A percentile compares a stretch with the other conserved stretches of the same genome.
Evolutionary conservation across 257 asterid species (phyloP).

Genomic region (Solanum gracilifrons): DNA sequence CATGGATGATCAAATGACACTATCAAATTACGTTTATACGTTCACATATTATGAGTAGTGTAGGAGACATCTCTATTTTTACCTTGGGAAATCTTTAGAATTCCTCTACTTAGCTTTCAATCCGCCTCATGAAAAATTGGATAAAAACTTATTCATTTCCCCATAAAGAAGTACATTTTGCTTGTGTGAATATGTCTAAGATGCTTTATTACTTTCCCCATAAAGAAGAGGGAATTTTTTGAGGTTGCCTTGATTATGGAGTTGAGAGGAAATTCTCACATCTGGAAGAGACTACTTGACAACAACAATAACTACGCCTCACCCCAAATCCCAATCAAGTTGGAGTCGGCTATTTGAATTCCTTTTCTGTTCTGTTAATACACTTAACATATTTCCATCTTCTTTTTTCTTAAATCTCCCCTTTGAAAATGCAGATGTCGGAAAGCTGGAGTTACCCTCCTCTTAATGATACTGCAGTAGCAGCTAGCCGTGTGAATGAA

Average conservation of each 20-base stretch:
- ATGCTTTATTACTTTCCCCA: neutral
- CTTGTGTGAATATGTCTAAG: neutral
- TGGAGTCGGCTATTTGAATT: neutral
- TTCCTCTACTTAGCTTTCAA: neutral
- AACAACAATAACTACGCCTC: neutral
- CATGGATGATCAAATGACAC: neutral
- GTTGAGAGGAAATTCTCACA: neutral
- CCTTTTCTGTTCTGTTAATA: neutral
- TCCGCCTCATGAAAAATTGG: neutral
- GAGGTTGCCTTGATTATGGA: neutral
- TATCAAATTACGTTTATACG: neutral
- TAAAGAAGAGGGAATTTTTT: neutral
- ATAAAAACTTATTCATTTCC: neutral
- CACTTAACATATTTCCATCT: neutral
- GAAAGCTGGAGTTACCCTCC: conserved; percentile 98
- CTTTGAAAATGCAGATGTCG: conserved; percentile 48
- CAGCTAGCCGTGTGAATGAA: conserved; percentile 66
- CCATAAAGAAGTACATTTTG: neutral
- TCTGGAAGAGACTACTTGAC: neutral
- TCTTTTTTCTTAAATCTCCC: neutral
- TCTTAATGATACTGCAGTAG: conserved; percentile 71
- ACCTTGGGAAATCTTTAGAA: neutral
- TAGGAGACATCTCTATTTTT: neutral
- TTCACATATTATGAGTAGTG: neutral
- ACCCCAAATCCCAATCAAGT: neutral